These are phyloP conservation scores for Phyllosticta citrichinensis DNA, from an alignment of 2,329 filamentous ascomycete species.

Conservation along the genomic window DNA sequence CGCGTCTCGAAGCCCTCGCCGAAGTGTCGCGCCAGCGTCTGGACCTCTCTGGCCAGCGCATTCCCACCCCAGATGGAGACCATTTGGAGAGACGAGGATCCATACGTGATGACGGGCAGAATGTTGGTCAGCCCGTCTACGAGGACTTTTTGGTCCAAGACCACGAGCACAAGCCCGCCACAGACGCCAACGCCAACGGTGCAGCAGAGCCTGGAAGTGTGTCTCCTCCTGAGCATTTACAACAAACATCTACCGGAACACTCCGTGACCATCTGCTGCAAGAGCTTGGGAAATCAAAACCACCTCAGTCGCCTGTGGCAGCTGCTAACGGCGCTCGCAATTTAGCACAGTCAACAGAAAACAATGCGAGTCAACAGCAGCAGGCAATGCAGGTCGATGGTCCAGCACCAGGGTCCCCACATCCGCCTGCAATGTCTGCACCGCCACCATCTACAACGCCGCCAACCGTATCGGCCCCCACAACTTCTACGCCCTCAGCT, in stretches of 20 bases:
- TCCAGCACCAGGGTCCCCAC: conserved; percentile 25
- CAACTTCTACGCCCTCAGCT: conserved; percentile 16
- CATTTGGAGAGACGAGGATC: conserved; percentile 16
- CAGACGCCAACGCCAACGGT: conserved; percentile 5
- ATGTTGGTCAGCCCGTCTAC: conserved; percentile 15
- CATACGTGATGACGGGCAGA: conserved; percentile 12
- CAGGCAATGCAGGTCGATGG: conserved; percentile 28
- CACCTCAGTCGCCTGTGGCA: not conserved
- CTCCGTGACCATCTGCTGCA: not conserved
- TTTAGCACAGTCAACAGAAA: not conserved
- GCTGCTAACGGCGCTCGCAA: not conserved
- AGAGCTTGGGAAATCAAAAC: not conserved
- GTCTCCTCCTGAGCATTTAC: not conserved
- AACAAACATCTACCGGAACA: not conserved
- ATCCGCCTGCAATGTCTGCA: conserved; percentile 12
- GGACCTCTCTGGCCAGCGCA: conserved; percentile 43
- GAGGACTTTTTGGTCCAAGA: conserved; percentile 31
- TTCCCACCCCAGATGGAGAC: conserved; percentile 17
- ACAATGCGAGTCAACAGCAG: not conserved
- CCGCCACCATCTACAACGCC: conserved; percentile 3
- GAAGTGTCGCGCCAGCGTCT: conserved; percentile 72
- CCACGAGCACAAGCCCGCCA: conserved; percentile 14
- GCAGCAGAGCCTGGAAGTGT: conserved; percentile 7
- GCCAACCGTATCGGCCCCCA: conserved; percentile 3
- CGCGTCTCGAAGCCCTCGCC: conserved; percentile 74